These are phyloP conservation scores for Coleophoma crateriformis DNA, from an alignment of 2,329 filamentous ascomycete species.

Conservation along the genomic window DNA sequence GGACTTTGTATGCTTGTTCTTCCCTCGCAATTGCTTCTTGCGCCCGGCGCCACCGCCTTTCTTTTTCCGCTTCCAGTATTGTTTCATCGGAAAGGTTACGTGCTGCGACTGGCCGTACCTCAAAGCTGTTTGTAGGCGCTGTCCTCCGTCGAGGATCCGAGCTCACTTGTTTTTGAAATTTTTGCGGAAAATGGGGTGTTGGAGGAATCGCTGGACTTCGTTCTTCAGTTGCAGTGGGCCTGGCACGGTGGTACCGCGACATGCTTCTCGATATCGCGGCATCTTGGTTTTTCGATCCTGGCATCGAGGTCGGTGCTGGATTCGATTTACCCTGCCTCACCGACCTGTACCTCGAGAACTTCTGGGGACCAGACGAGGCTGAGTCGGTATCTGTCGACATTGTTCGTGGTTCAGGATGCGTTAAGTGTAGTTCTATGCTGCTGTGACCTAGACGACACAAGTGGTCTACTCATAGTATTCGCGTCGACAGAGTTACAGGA, in stretches of 20 bases:
- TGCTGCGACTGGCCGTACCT: not conserved
- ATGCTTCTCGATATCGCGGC: conserved; percentile 27
- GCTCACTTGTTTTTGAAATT: not conserved
- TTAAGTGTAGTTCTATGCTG: conserved; percentile 1
- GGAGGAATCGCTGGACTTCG: conserved; percentile 2
- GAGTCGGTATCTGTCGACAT: conserved; percentile 16
- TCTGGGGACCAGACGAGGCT: conserved; percentile 22
- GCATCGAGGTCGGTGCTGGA: conserved; percentile 11
- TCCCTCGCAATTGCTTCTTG: conserved; percentile 12
- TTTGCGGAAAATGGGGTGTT: conserved; percentile 9
- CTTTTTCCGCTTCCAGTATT: conserved; percentile 14
- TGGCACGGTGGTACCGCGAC: conserved; percentile 29
- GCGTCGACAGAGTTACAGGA: not conserved
- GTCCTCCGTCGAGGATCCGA: not conserved
- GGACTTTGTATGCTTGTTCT: conserved; percentile 4
- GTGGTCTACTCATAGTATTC: not conserved
- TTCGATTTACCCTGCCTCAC: conserved; percentile 37
- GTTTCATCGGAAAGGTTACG: not conserved
- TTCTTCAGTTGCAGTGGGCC: conserved; percentile 4
- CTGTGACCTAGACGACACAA: not conserved
- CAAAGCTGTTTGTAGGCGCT: not conserved
- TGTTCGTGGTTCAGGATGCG: not conserved
- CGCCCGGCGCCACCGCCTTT: conserved; percentile 12
- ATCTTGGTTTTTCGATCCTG: conserved; percentile 18
- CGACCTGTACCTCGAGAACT: conserved; percentile 53